Evolutionary conservation across 176 grass and related monocot genomes (phyloP).

Genomic region (Cocos nucifera): DNA sequence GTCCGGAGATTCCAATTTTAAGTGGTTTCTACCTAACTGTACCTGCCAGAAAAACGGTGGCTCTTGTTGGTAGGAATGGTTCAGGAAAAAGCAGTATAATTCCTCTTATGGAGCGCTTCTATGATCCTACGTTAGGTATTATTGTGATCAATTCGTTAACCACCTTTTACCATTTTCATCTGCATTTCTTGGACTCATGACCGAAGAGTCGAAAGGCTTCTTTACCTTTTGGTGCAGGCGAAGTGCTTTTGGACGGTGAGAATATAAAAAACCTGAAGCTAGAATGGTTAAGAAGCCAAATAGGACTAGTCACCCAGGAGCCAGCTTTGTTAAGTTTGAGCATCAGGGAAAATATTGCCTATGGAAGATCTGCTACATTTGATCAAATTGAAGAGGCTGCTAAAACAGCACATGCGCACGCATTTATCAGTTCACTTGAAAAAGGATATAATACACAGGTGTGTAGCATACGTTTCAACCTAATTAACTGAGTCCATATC

Average conservation of each 20-base stretch:
- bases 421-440: slow-evolving; percentile 92
- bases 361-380: slow-evolving; percentile 83
- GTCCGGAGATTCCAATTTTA: slow-evolving; percentile 97
- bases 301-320: slow-evolving; percentile 95
- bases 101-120: slow-evolving; percentile 99
- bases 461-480: no score
- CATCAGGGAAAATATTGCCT: slow-evolving; percentile 95
- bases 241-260: slow-evolving; percentile 98
- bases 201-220: background rate
- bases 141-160: slow-evolving; percentile 13
- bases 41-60: slow-evolving; percentile 94
- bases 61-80: slow-evolving; percentile 98
- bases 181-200: background rate
- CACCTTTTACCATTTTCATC: slow-evolving; percentile 6
- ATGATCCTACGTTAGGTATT: slow-evolving; percentile 96
- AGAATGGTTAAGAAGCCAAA: slow-evolving; percentile 99
- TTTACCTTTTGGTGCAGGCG: slow-evolving; percentile 43
- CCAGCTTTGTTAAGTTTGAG: slow-evolving; percentile 95
- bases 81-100: slow-evolving; percentile 99
- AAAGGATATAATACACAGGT: slow-evolving; percentile 97
- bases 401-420: slow-evolving; percentile 96
- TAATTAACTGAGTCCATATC: no score
- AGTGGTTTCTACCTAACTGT: slow-evolving; percentile 98
- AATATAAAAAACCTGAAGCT: slow-evolving; percentile 96
- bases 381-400: slow-evolving; percentile 98